Evolutionary conservation across 768 basidiomycete genomes (phyloP).

Genomic region (Cantharellus cinnabarinus): DNA sequence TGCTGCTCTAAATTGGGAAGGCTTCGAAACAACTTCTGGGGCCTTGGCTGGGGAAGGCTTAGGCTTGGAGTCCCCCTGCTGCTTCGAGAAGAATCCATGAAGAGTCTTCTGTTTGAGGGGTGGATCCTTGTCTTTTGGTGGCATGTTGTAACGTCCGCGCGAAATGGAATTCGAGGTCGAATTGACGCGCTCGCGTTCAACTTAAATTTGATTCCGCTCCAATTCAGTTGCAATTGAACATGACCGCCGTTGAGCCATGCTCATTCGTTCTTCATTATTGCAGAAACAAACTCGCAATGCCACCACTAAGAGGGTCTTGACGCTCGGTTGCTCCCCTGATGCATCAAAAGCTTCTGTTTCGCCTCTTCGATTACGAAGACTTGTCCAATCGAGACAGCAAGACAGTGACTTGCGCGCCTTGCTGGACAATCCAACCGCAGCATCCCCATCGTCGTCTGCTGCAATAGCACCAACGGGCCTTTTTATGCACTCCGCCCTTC

Average conservation of each 20-base stretch:
- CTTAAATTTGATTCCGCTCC: too few relatives aligned
- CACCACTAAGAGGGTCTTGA: too few relatives aligned
- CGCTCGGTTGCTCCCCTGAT: too few relatives aligned
- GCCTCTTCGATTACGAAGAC: too few relatives aligned
- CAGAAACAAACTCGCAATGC: too few relatives aligned
- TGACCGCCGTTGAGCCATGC: too few relatives aligned
- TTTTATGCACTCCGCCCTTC: conserved; percentile 61
- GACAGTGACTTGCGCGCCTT: not conserved
- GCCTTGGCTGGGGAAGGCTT: not conserved
- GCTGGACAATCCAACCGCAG: not conserved
- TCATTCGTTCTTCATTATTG: too few relatives aligned
- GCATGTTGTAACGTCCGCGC: not conserved
- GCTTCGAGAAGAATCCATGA: conserved; percentile 6
- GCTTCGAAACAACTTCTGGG: not conserved
- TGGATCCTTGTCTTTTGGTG: conserved; percentile 5
- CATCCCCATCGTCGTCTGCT: not conserved
- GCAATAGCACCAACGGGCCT: conserved; percentile 38
- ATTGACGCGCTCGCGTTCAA: too few relatives aligned
- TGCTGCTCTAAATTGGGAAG: not conserved
- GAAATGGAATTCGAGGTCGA: too few relatives aligned
- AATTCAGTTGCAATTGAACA: too few relatives aligned
- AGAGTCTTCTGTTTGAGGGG: conserved; percentile 7
- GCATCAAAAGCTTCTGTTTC: too few relatives aligned
- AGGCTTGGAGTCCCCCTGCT: not conserved
- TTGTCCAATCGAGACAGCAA: too few relatives aligned